Conservation (phyloP, 2,329 filamentous ascomycete genomes). For the Penicillium sclerotigenum region DNA sequence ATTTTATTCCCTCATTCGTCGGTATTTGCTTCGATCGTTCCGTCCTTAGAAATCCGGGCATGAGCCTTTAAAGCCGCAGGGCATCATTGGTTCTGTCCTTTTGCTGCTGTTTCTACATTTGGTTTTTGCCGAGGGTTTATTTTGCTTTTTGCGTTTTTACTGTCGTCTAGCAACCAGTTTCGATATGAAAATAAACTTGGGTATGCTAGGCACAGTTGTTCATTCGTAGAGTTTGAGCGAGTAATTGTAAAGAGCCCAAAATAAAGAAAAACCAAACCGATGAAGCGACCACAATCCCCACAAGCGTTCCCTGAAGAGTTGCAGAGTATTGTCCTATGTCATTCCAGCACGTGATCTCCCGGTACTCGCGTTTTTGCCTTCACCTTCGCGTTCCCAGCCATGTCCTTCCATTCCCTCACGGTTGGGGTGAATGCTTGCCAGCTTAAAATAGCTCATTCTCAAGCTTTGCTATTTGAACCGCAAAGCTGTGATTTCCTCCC, state of each 20-base stretch:
- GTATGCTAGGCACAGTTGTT: constrained; percentile 22
- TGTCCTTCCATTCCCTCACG: constrained; percentile 1
- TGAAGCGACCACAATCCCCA: not conserved
- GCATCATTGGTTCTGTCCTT: constrained; percentile 16
- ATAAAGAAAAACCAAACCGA: no score
- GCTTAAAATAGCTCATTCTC: not conserved
- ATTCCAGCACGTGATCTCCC: constrained; percentile 14
- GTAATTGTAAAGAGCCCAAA: not conserved
- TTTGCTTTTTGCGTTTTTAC: constrained; percentile 19
- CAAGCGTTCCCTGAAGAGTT: not conserved
- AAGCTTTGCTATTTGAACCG: not conserved
- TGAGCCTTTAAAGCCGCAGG: constrained; percentile 7
- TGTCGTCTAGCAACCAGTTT: constrained; percentile 29
- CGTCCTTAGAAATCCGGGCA: constrained; percentile 26
- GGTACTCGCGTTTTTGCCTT: constrained; percentile 16
- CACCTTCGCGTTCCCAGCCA: not conserved
- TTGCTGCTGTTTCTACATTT: constrained; percentile 25
- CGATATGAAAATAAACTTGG: constrained; percentile 33
- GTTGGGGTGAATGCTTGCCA: not conserved
- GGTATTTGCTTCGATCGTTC: constrained; percentile 25
- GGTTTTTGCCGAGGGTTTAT: constrained; percentile 13
- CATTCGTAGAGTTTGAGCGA: not conserved
- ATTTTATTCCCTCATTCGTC: constrained; percentile 27
- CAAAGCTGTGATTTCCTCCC: not conserved
- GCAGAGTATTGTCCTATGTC: not conserved